Conservation (phyloP, 225 moss, liverwort and hornwort genomes). For the Physcomitrium patens region DNA sequence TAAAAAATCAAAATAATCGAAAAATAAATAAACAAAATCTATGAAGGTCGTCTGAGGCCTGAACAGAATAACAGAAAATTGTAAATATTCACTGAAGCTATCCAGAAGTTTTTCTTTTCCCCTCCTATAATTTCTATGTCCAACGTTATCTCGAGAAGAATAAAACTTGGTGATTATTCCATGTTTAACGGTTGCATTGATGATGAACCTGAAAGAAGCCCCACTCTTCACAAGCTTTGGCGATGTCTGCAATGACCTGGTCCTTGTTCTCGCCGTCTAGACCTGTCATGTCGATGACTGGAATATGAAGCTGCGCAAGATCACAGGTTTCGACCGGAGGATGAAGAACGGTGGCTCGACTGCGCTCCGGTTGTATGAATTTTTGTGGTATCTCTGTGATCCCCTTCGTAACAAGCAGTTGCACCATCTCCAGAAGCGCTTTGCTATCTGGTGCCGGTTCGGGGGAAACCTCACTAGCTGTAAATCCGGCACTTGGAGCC, state of each 20-base stretch:
- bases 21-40: too few species aligned
- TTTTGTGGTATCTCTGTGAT: slow-evolving; percentile 36
- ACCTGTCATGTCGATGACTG: slow-evolving; percentile 38
- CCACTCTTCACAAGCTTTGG: slow-evolving; percentile 40
- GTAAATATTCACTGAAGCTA: too few species aligned
- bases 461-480: not conserved
- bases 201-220: slow-evolving; percentile 42
- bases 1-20: too few species aligned
- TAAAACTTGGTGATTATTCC: not conserved
- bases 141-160: not conserved
- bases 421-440: slow-evolving; percentile 46
- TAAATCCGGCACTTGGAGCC: not conserved
- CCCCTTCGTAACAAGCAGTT: slow-evolving; percentile 37
- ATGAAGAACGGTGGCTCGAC: slow-evolving; percentile 14
- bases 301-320: slow-evolving; percentile 19
- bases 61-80: too few species aligned
- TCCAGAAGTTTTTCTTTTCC: not conserved
- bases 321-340: not conserved
- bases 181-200: not conserved
- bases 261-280: slow-evolving; percentile 34
- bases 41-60: too few species aligned
- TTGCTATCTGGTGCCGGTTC: not conserved
- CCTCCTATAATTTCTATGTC: not conserved
- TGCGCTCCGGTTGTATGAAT: slow-evolving; percentile 38
- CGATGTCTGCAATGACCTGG: slow-evolving; percentile 28